Evolutionary conservation across 768 basidiomycete genomes (phyloP).

Genomic region (Astraeus odoratus): DNA sequence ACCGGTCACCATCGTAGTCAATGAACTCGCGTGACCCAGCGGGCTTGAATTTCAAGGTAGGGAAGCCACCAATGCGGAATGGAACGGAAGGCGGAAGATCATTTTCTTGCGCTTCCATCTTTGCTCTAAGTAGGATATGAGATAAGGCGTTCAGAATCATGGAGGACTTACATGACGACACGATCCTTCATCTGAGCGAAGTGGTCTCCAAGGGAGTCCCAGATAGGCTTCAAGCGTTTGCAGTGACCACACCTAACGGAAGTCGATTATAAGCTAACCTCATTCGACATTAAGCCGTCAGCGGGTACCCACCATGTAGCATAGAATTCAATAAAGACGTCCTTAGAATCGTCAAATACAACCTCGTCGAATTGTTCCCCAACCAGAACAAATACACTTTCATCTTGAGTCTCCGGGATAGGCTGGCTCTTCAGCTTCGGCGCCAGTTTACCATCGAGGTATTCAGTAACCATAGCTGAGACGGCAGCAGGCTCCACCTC

Average conservation of each 20-base stretch:
- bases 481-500: slow-evolving; percentile 52
- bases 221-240: slow-evolving; percentile 93
- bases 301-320: slow-evolving; percentile 75
- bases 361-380: slow-evolving; percentile 85
- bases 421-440: slow-evolving; percentile 89
- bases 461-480: slow-evolving; percentile 56
- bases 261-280: background rate
- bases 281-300: background rate
- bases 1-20: slow-evolving; percentile 90
- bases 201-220: slow-evolving; percentile 86
- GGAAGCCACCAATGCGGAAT: slow-evolving; percentile 87
- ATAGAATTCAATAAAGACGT: slow-evolving; percentile 95
- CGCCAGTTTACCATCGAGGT: slow-evolving; percentile 62
- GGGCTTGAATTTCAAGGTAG: slow-evolving; percentile 93
- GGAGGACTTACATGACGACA: slow-evolving; percentile 59
- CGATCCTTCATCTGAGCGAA: slow-evolving; percentile 70
- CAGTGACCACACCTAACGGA: slow-evolving; percentile 81
- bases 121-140: slow-evolving; percentile 51
- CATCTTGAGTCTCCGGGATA: slow-evolving; percentile 77
- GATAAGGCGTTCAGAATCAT: background rate
- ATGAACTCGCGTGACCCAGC: slow-evolving; percentile 83
- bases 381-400: slow-evolving; percentile 76
- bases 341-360: slow-evolving; percentile 81
- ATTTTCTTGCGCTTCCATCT: slow-evolving; percentile 95
- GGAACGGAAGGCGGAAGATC: slow-evolving; percentile 84